phyloP scores from a whole-genome alignment of 192 early-diverging fungal species.

The Backusella luteola region DNA sequence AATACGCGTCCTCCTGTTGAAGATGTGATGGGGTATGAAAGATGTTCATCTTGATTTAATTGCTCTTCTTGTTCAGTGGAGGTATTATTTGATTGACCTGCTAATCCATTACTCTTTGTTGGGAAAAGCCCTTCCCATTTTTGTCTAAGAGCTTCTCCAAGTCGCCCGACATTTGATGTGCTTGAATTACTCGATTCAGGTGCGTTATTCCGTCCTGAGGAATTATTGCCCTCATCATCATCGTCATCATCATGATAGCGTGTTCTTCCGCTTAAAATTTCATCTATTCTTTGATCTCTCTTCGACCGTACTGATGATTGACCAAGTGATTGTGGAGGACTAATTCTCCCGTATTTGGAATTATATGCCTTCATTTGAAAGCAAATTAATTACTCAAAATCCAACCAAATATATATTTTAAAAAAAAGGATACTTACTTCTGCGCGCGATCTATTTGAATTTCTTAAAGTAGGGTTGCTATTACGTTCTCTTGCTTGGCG shows the following conservation, averaged over 20 bases:
- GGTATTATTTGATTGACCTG: not conserved
- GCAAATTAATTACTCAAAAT: not conserved
- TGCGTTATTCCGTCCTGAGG: not conserved
- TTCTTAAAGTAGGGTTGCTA: not conserved
- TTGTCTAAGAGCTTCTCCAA: slow-evolving; percentile 10
- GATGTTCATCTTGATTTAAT: not conserved
- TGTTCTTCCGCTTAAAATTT: slow-evolving; percentile 18
- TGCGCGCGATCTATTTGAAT: not conserved
- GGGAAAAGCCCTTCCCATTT: slow-evolving; percentile 5
- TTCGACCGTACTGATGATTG: slow-evolving; percentile 7
- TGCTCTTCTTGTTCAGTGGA: not conserved
- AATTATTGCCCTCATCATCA: not conserved
- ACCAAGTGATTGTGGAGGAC: not conserved
- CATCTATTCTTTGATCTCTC: slow-evolving; percentile 21
- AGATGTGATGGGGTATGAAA: not conserved
- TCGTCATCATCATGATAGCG: not conserved
- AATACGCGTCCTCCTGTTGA: not conserved
- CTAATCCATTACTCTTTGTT: not conserved
- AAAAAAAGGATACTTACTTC: not conserved
- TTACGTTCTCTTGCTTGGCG: slow-evolving; percentile 1
- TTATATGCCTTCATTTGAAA: not conserved
- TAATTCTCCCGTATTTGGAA: not conserved
- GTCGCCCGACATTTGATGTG: not conserved
- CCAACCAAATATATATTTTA: not conserved
- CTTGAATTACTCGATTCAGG: not conserved